phyloP scores from a whole-genome alignment of 2,329 filamentous ascomycete species.

The Boeremia lycopersici region DNA sequence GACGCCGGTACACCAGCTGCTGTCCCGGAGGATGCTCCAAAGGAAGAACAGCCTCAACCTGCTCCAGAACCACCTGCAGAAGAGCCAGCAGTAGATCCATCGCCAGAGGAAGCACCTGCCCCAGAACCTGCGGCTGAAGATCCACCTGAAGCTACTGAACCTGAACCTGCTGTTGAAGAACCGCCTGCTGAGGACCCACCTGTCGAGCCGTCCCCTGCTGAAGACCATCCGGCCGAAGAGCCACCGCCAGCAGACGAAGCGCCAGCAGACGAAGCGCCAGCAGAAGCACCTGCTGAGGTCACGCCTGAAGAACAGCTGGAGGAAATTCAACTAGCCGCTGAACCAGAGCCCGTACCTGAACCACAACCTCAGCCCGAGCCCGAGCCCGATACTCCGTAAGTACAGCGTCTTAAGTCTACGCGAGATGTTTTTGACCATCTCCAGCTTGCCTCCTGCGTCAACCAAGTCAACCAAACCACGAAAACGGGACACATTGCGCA shows the following conservation, averaged over 20 bases:
- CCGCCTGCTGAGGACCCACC: neutral
- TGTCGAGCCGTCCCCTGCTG: neutral
- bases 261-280: conserved; percentile 1
- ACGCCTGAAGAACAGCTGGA: neutral
- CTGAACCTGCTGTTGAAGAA: neutral
- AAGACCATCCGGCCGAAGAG: neutral
- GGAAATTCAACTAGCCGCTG: neutral
- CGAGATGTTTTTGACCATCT: neutral
- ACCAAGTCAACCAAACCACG: conserved; percentile 9
- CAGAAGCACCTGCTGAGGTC: conserved; percentile 3
- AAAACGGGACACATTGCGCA: conserved; percentile 23
- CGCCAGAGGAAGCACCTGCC: neutral
- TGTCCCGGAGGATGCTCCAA: neutral
- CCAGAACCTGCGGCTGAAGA: neutral
- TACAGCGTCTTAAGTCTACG: neutral
- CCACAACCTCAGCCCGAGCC: neutral
- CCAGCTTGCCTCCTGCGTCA: conserved; percentile 5
- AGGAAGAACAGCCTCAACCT: neutral
- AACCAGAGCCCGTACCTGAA: neutral
- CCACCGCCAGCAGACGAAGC: neutral
- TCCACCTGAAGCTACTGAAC: neutral
- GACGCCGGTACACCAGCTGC: neutral
- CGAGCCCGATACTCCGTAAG: neutral
- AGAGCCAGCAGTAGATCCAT: neutral
- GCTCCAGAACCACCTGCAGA: neutral